A percentile compares a stretch with the other conserved stretches of the same genome.
phyloP scores from a whole-genome alignment of 352 stramenopile genomes.

The Globisporangium yorkense region DNA sequence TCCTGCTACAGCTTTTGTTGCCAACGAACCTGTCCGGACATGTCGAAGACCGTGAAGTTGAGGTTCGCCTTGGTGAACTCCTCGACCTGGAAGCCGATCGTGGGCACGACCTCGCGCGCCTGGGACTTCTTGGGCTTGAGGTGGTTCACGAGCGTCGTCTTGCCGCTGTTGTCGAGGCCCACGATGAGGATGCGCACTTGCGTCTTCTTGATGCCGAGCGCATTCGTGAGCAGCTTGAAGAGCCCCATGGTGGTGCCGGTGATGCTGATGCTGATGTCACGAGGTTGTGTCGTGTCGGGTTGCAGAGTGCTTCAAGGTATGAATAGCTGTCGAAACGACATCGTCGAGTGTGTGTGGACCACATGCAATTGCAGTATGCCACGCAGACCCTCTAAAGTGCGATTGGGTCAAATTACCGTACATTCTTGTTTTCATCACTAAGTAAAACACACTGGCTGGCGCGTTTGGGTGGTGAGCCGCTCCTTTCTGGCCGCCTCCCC shows the following conservation, averaged over 20 bases:
- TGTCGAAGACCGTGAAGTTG: slow-evolving; percentile 92
- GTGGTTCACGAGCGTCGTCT: slow-evolving; percentile 91
- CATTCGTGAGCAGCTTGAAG: slow-evolving; percentile 76
- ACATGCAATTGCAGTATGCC: too few species aligned
- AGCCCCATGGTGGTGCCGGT: slow-evolving; percentile 52
- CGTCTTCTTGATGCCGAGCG: slow-evolving; percentile 77
- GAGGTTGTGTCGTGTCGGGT: too few species aligned
- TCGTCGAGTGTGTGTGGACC: too few species aligned
- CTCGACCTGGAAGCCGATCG: slow-evolving; percentile 88
- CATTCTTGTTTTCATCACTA: too few species aligned
- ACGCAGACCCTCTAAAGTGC: too few species aligned
- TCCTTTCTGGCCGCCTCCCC: neutral
- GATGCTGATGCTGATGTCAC: neutral
- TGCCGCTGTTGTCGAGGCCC: slow-evolving; percentile 88
- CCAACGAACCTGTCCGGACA: slow-evolving; percentile 59
- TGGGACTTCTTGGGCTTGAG: slow-evolving; percentile 88
- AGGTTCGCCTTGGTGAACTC: slow-evolving; percentile 88
- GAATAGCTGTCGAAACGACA: too few species aligned
- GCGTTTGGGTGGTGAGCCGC: slow-evolving; percentile 8
- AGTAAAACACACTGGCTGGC: too few species aligned
- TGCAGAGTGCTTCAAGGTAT: too few species aligned
- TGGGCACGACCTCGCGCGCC: slow-evolving; percentile 79
- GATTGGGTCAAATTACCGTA: too few species aligned
- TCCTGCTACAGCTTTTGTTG: too few species aligned
- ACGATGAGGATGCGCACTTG: slow-evolving; percentile 87